Evolutionary conservation across 1,139 yeast species (phyloP).

Genomic region (Saccharomyces pastorianus): DNA sequence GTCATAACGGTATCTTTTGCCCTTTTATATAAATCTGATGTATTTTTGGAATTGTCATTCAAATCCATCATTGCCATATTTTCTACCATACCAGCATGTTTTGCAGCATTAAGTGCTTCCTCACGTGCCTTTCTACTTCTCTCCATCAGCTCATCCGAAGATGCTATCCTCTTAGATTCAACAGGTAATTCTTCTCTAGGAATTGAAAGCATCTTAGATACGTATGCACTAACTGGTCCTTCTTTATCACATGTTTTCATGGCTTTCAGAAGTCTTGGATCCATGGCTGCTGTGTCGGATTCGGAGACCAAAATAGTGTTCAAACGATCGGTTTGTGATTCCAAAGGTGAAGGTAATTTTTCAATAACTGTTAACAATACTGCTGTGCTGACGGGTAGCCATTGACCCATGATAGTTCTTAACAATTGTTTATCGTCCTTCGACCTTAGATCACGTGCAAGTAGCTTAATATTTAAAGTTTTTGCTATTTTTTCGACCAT

Average conservation of each 20-base stretch:
- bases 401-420: slow-evolving; percentile 73
- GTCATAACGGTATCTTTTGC: slow-evolving; percentile 25
- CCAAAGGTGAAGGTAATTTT: slow-evolving; percentile 71
- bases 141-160: slow-evolving; percentile 54
- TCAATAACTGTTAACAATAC: slow-evolving; percentile 78
- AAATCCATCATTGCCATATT: slow-evolving; percentile 27
- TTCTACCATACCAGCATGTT: slow-evolving; percentile 58
- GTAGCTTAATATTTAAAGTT: slow-evolving; percentile 58
- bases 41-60: slow-evolving; percentile 10
- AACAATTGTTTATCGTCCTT: slow-evolving; percentile 64
- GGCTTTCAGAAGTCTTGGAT: slow-evolving; percentile 42
- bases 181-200: slow-evolving; percentile 72
- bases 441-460: slow-evolving; percentile 71
- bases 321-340: slow-evolving; percentile 66
- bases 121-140: slow-evolving; percentile 64
- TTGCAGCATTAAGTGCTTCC: slow-evolving; percentile 42
- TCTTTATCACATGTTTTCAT: slow-evolving; percentile 57
- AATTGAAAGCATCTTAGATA: slow-evolving; percentile 81
- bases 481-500: slow-evolving; percentile 66
- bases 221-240: slow-evolving; percentile 69
- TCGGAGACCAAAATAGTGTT: slow-evolving; percentile 56
- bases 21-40: slow-evolving; percentile 19
- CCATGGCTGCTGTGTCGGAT: slow-evolving; percentile 46
- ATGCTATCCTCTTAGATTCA: slow-evolving; percentile 17
- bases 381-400: slow-evolving; percentile 90